phyloP scores from a whole-genome alignment of 306 rosid species.

The Quercus parvula region DNA sequence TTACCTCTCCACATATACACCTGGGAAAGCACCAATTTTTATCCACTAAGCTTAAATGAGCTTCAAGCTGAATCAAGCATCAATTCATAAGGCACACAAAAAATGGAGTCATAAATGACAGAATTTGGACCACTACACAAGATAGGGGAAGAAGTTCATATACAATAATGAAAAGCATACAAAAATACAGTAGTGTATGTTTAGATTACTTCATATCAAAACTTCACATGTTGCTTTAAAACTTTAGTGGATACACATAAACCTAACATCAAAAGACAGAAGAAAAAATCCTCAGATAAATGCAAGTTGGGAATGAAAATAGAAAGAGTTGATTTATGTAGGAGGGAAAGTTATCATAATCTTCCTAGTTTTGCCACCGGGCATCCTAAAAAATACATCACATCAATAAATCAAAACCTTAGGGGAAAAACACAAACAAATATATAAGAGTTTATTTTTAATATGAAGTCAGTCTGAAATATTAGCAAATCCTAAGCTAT shows the following conservation, averaged over 20 bases:
- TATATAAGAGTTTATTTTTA: not conserved
- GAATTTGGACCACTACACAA: not conserved
- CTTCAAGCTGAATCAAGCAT: not conserved
- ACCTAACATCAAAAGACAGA: not conserved
- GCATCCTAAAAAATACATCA: slow-evolving; percentile 13
- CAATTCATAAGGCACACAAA: not conserved
- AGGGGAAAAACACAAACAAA: not conserved
- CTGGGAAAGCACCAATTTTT: not conserved
- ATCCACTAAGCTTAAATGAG: not conserved
- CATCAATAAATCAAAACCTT: not conserved
- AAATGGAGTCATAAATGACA: not conserved
- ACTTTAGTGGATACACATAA: not conserved
- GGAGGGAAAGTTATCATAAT: not conserved
- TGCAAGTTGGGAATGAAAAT: not conserved
- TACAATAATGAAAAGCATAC: not conserved
- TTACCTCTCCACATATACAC: too few species aligned
- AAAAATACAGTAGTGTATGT: not conserved
- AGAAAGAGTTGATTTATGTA: slow-evolving; percentile 8
- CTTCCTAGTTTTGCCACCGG: slow-evolving; percentile 10
- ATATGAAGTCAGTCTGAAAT: slow-evolving; percentile 8
- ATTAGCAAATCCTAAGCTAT: slow-evolving; percentile 11
- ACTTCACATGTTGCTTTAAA: not conserved
- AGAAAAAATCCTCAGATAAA: not conserved
- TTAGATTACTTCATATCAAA: not conserved
- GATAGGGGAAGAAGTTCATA: not conserved